Base-by-base conservation (phyloP, 169 alveolate species). In the Theileria orientalis region DNA sequence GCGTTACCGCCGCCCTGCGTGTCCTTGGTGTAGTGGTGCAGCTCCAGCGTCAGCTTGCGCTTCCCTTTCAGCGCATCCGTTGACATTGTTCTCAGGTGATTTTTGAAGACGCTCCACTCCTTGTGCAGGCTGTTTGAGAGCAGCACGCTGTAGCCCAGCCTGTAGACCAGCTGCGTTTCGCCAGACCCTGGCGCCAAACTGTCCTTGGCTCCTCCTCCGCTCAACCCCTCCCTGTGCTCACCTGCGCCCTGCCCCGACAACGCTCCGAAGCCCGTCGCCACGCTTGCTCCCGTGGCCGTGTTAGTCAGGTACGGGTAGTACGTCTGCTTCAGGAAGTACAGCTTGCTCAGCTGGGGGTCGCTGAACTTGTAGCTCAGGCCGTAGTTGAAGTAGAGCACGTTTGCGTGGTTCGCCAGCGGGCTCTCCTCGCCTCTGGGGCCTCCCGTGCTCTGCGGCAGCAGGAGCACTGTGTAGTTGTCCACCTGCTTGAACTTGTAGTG, bases 401-500 rank as follows among this genome's bases (percentile, higher is more conserved):
- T 56, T 25, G 3, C 37, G 19, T 32, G 19, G 42, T 56, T 56
- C 6, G 37, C 66, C 19, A 56, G 42, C 6, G 21, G 25, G 3
- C 14, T 32, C 0, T 37, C 44, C 44, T 56, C 66, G 14, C 21
- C 66, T 40, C 1, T 56, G 27, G 1, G n/a, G 7, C 54, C 54
- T 25, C 25, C 25, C 35, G 60, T 0, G 7, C 25, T n/a, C 16
- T 56, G 14, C 21, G 66, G 66, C 21, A 56, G 21, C 37, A 56
- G 66, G 14, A 56, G 21, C 16, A 56, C 37, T 30, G 66, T 56
- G 25, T 25, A 56, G 21, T 9, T 40, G 41, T 56, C 21, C 1
- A 56, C 66, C 21, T 56, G 66, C 19, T 23, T 56, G 42, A 56
- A 56, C 42, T 56, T 56, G 66, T 29, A 56, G 21, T 56, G 14